These are phyloP conservation scores for Cladosporium colombiae DNA, from an alignment of 2,329 filamentous ascomycete species.

Conservation along the genomic window DNA sequence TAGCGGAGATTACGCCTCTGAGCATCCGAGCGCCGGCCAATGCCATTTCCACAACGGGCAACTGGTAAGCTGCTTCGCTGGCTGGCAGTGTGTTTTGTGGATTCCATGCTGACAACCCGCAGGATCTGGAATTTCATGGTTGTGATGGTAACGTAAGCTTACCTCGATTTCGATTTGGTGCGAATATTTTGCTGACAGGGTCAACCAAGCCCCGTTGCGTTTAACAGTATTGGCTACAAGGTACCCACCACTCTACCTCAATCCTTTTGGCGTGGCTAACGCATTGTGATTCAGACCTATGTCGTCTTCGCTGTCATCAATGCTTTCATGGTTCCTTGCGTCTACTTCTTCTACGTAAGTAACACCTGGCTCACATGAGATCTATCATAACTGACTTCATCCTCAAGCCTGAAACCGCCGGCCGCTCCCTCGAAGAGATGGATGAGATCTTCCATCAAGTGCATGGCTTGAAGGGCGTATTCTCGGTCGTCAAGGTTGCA, in stretches of 20 bases:
- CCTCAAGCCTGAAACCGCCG: slow-evolving; percentile 59
- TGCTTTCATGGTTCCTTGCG: slow-evolving; percentile 56
- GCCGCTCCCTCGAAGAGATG: slow-evolving; percentile 67
- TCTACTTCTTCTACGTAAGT: slow-evolving; percentile 41
- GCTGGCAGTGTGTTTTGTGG: neutral
- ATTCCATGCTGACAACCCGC: neutral
- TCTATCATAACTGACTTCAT: neutral
- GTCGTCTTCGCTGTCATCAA: slow-evolving; percentile 65
- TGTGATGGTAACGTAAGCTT: slow-evolving; percentile 14
- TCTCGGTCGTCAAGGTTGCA: slow-evolving; percentile 55
- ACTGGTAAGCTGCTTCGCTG: slow-evolving; percentile 44
- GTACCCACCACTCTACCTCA: neutral
- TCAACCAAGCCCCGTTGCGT: slow-evolving; percentile 55
- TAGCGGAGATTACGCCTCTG: slow-evolving; percentile 38
- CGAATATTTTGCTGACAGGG: neutral
- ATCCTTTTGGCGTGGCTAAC: too few relatives aligned
- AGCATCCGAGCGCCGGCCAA: slow-evolving; percentile 38
- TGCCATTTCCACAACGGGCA: slow-evolving; percentile 50
- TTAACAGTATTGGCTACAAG: slow-evolving; percentile 35
- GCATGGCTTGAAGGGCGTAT: slow-evolving; percentile 53
- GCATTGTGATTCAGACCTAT: too few relatives aligned
- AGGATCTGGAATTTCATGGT: slow-evolving; percentile 55
- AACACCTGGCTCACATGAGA: too few relatives aligned
- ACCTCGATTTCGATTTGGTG: neutral
- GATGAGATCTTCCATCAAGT: slow-evolving; percentile 52